Base-by-base conservation (phyloP, 108 stramenopile species). In the Nitzschia putrida region DNA sequence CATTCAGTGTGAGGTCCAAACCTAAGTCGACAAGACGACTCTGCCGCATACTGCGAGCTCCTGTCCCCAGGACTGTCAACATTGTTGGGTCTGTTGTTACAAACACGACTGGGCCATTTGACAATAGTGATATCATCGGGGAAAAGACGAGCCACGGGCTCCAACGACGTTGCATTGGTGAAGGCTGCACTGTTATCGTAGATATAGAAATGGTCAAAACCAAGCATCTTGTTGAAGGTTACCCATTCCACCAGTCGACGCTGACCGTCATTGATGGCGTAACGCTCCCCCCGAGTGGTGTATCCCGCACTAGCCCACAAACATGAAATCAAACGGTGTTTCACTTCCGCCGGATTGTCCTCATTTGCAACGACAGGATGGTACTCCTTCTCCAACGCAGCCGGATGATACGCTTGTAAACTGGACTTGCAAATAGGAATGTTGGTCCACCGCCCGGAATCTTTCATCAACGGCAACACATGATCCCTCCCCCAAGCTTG, bases 361-460 rank as follows among this genome's bases (percentile, higher is more conserved):
- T 57, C 38, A 21, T 29, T 37, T 20, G n/a, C 20, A 39, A 23
- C 18, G 8, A 66, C 67, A 0, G 42, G 51, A 2, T 24, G 25
- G 26, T 45, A 20, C 25, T 25, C 12, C 29, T 42, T 24, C 44
- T 57, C 57, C 12, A 58, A 23, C 14, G 57, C 64, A 25, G 44
- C 7, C 0, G 73, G 64, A 38, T 76, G 72, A 50, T 83, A 86
- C 25, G 61, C 61, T 78, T 80, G 70, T 3, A 88, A 68, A 37
- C 80, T 73, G 25, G 87, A 82, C 69, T 76, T 72, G 41, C 87
- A 88, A 55, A 88, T 81, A 0, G 87, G 87, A 61, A 95, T 82
- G 61, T 95, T 95, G 66, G 85, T 87, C 94, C 94, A 95, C 53
- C 94, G 83, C 51, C 94, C 94, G 9, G 83, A 84, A 55, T 89